Base-by-base conservation (phyloP, 345 rosid genomes). In the Lepidium africanum region DNA sequence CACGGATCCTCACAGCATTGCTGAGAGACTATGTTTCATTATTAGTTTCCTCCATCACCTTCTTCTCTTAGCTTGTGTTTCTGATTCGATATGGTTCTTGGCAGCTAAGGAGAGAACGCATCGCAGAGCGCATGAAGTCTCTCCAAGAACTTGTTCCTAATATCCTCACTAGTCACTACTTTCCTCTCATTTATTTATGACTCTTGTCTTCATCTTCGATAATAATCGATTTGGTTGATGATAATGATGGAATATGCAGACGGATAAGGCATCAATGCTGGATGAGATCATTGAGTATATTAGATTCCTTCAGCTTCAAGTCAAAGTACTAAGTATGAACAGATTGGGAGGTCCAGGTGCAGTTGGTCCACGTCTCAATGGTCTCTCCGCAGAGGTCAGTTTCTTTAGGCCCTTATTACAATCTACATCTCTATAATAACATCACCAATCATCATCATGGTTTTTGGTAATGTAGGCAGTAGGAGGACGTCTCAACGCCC, bases 271-370 rank as follows among this genome's bases (percentile, higher is more conserved):
- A 73, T 91, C 99, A 30, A 94, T 91, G 99, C 87, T 94, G 5
- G 97, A 94, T 74, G 99, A 94, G 91, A 94, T 94, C 77, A 87
- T 94, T 74, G 99, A 94, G 74, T 94, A 94, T 75, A 97, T 94
- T 62, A 91, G 92, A 69, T 94, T 94, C 85, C 92, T 94, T 61
- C 99, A 91, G 87, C 97, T 94, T 59, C 99, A 94, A 91, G 97
- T 94, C 85, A 94, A 91, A 88, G 98, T 93, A 55, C 86, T 93
- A 75, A 90, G 98, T 83, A 80, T 90, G 97, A 93, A 97, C 74
- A 83, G 98, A 71, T 77, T 93, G 62, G 96, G 98, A 37, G 96
- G 89, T 51, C 97, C 87, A 51, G 97, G 89, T 0, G 87, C 90
- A 48, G 97, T 72, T 68, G 92, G 93, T 74, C 97, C 98, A 11